Base-by-base conservation (phyloP, 768 basidiomycete species). In the Mycena epipterygia region DNA sequence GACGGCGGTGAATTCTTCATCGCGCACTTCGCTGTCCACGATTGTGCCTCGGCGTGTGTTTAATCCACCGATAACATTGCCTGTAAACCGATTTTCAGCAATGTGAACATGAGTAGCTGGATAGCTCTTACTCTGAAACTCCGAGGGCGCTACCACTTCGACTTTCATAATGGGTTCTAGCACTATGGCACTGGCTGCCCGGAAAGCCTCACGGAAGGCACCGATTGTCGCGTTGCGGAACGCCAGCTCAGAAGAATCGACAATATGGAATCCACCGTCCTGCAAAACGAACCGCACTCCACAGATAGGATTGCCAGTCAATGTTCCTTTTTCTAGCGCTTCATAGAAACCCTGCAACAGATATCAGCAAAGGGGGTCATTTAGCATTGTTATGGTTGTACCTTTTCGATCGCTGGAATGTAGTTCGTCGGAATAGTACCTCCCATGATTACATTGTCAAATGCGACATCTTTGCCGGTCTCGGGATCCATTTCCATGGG, bases 161-260 rank as follows among this genome's bases (percentile, higher is more conserved):
- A 99, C 97, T 19, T 89, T 94, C 97, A 99, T 99, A 82, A 99
- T 93, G n/a, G 97, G 97, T 79, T 99, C 97, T 44, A 99, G 83
- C 64, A 99, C 92, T 60, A 95, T 91, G 0, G 95, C 91, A 59
- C 84, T 85, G 51, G 95, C 91, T 72, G 87, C 87, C 72, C 86
- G 85, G 86, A 93, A 99, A 5, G 92, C 90, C 76, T 99, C 97
- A 61, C 94, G 89, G 88, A 98, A 97, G 0, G 96, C 97, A 61
- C 95, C 93, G 44, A 97, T 92, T 7, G 95, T 91, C 8, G 95
- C 94, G 39, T 96, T 87, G 49, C 95, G 87, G 89, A 99, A 99
- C 44, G 98, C 97, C 75, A 98, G 82, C 80, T 99, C 98, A 64
- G 95, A 96, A 30, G 98, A 99, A 86, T 99, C 98, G 75, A 97